Percentiles rank a stretch among this genome's conserved stretches.
Conservation (phyloP, 2,329 filamentous ascomycete genomes). For the Penicillium sp. region DNA sequence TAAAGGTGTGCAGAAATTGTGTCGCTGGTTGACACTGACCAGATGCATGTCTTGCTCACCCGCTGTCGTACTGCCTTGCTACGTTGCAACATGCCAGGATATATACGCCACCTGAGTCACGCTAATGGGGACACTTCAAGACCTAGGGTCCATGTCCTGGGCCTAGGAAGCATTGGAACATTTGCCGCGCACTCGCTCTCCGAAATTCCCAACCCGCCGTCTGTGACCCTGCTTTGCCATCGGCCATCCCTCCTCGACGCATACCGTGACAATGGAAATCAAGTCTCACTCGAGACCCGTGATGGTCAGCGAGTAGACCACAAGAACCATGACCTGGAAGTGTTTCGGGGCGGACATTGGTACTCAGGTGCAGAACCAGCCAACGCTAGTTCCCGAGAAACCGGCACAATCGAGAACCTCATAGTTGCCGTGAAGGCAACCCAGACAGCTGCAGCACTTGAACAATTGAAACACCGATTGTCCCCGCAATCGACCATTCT, state of each 20-base stretch:
- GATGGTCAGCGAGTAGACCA: not conserved
- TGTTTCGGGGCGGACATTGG: conserved; percentile 2
- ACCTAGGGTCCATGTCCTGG: conserved; percentile 61
- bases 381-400: not conserved
- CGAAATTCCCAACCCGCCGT: conserved; percentile 60
- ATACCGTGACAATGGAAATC: conserved; percentile 24
- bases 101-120: not conserved
- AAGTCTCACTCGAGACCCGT: conserved; percentile 20
- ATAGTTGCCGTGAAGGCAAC: conserved; percentile 74
- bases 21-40: not conserved
- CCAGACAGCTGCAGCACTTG: conserved; percentile 62
- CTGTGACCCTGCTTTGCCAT: conserved; percentile 75
- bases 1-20: not conserved
- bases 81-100: not conserved
- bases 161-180: conserved; percentile 75
- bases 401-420: conserved; percentile 48
- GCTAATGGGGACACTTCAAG: not conserved
- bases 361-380: not conserved
- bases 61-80: not conserved
- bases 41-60: not conserved
- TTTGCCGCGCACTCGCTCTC: conserved; percentile 72
- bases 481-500: conserved; percentile 67
- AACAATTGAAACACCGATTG: conserved; percentile 63
- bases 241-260: conserved; percentile 36
- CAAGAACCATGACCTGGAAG: conserved; percentile 7